phyloP scores from a whole-genome alignment of 306 rosid genomes.

The Sicyos edulis region DNA sequence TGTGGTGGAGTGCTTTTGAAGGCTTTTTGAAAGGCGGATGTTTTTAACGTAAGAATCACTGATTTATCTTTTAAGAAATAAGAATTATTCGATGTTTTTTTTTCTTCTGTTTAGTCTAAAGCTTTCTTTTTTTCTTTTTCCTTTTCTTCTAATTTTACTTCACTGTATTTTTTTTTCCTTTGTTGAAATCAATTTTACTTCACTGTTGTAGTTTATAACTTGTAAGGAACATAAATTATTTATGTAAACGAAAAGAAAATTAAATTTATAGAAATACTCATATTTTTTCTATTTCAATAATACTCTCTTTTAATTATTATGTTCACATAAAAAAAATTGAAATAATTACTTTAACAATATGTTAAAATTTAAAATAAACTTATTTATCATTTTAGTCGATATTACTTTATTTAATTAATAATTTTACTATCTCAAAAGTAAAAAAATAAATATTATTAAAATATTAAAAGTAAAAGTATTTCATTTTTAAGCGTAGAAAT shows the following conservation, averaged over 20 bases:
- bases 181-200: neutral
- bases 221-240: neutral
- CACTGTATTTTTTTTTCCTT: neutral
- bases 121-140: neutral
- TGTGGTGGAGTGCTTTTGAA: conserved; percentile 15
- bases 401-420: no score
- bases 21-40: neutral
- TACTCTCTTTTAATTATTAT: no score
- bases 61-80: conserved; percentile 12
- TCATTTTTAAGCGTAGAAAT: no score
- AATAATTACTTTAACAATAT: no score
- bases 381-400: no score
- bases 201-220: neutral
- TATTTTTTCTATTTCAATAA: no score
- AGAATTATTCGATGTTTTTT: neutral
- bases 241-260: neutral
- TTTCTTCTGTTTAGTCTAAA: neutral
- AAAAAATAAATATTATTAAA: no score
- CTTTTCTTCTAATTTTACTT: conserved; percentile 1
- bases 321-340: no score
- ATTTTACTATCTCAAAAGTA: no score
- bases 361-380: no score
- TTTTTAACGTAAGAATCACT: conserved; percentile 6
- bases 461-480: no score
- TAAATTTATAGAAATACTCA: no score